These are phyloP conservation scores for Colletotrichum musae DNA, from an alignment of 2,329 filamentous ascomycete genomes.

Conservation along the genomic window DNA sequence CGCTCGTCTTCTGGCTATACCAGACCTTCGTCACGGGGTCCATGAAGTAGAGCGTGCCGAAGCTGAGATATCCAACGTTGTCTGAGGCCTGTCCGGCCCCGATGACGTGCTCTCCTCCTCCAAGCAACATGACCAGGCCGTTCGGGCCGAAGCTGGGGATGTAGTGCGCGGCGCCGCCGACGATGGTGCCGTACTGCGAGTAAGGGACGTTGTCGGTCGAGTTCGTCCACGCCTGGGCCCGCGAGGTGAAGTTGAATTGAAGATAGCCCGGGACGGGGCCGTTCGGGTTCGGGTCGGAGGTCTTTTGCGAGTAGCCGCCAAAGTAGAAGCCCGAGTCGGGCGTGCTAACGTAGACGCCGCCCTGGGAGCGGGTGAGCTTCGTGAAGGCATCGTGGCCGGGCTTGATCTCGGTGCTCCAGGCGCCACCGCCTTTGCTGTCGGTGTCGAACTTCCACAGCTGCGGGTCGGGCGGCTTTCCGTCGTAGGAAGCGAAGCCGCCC, in stretches of 20 bases:
- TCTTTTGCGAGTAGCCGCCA: constrained; percentile 30
- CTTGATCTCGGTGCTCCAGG: constrained; percentile 38
- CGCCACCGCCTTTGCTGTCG: constrained; percentile 36
- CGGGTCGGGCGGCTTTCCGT: constrained; percentile 10
- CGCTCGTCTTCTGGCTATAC: constrained; percentile 39
- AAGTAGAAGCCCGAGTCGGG: constrained; percentile 39
- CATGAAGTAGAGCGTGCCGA: constrained; percentile 37
- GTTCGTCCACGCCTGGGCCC: constrained; percentile 33
- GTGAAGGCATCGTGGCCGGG: constrained; percentile 29
- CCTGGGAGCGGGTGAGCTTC: constrained; percentile 25
- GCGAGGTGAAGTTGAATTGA: constrained; percentile 37
- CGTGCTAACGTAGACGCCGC: constrained; percentile 31
- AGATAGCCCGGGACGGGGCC: constrained; percentile 31
- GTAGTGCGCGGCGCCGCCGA: constrained; percentile 33
- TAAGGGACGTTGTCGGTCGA: constrained; percentile 27
- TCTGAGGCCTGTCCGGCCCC: constrained; percentile 5
- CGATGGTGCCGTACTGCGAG: constrained; percentile 32
- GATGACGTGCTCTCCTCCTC: constrained; percentile 24
- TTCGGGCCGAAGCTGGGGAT: constrained; percentile 36
- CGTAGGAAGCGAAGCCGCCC: constrained; percentile 35
- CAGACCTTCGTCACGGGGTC: constrained; percentile 40
- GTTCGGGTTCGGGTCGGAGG: constrained; percentile 20
- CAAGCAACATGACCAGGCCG: constrained; percentile 38
- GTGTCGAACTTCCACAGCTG: constrained; percentile 38
- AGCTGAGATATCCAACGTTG: constrained; percentile 33